These are phyloP conservation scores for Fusarium oxysporum DNA, from an alignment of 2,329 filamentous ascomycete species.

Conservation along the genomic window DNA sequence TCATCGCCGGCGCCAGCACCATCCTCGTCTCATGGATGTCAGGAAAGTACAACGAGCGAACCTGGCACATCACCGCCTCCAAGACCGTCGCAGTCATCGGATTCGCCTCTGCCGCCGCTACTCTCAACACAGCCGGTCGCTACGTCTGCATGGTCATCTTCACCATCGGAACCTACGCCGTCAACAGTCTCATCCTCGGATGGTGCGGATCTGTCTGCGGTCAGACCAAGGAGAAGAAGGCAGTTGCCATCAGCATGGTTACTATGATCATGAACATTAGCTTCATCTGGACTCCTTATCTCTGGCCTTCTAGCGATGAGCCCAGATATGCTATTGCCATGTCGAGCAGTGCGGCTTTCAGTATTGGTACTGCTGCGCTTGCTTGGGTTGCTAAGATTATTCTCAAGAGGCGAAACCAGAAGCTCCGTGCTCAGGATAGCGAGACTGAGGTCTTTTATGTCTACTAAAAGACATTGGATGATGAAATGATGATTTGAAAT, in stretches of 20 bases:
- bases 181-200: constrained; percentile 60
- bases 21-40: constrained; percentile 52
- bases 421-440: constrained; percentile 45
- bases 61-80: constrained; percentile 59
- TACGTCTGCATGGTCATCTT: constrained; percentile 54
- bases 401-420: constrained; percentile 52
- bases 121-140: constrained; percentile 35
- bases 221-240: constrained; percentile 63
- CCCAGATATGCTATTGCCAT: constrained; percentile 41
- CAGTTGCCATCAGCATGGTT: constrained; percentile 54
- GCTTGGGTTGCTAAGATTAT: constrained; percentile 55
- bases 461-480: constrained; percentile 29
- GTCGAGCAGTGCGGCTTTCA: constrained; percentile 43
- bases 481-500: neutral
- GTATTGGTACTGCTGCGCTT: constrained; percentile 51
- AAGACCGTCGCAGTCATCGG: constrained; percentile 54
- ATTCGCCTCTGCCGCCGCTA: constrained; percentile 43
- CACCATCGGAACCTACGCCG: constrained; percentile 53
- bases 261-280: constrained; percentile 45
- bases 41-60: constrained; percentile 59
- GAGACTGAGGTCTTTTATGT: constrained; percentile 48
- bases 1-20: constrained; percentile 50
- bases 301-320: constrained; percentile 41
- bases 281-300: constrained; percentile 46
- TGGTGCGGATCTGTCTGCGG: constrained; percentile 58